These are phyloP conservation scores for Lotus japonicus DNA, from an alignment of 306 rosid species.

Conservation along the genomic window DNA sequence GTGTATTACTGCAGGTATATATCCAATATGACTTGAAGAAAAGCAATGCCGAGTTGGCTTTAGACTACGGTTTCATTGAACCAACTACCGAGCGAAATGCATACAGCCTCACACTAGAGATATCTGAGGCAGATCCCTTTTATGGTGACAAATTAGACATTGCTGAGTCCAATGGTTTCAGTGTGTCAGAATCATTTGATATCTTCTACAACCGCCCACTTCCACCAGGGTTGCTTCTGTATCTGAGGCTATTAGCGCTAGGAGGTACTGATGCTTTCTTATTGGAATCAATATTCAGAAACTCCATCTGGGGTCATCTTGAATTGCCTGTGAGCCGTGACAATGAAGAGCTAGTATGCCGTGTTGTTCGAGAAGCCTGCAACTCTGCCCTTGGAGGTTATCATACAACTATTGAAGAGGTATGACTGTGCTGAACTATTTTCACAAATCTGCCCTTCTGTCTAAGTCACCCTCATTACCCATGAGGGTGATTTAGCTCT, in stretches of 20 bases:
- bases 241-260: conserved; percentile 72
- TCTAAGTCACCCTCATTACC: no score
- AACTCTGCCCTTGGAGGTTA: conserved; percentile 72
- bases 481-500: no score
- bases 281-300: conserved; percentile 77
- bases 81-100: conserved; percentile 46
- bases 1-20: conserved; percentile 44
- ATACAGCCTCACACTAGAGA: conserved; percentile 64
- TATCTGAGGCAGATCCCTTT: conserved; percentile 77
- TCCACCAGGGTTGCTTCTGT: conserved; percentile 65
- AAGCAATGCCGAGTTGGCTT: conserved; percentile 91
- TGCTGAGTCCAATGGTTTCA: conserved; percentile 76
- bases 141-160: conserved; percentile 75
- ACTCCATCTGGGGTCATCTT: conserved; percentile 72
- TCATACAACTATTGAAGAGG: conserved; percentile 86
- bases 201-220: conserved; percentile 49
- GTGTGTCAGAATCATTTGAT: conserved; percentile 69
- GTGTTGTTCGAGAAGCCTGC: conserved; percentile 66
- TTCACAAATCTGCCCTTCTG: no score
- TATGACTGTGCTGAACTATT: no score
- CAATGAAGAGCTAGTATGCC: conserved; percentile 83
- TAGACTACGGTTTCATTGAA: conserved; percentile 92
- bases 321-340: conserved; percentile 71
- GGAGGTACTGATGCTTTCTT: conserved; percentile 87
- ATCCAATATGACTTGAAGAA: conserved; percentile 84